A percentile compares a stretch with the other conserved stretches of the same genome.
Evolutionary conservation across 2,329 filamentous ascomycete genomes (phyloP).

Genomic region (Lomentospora prolificans): DNA sequence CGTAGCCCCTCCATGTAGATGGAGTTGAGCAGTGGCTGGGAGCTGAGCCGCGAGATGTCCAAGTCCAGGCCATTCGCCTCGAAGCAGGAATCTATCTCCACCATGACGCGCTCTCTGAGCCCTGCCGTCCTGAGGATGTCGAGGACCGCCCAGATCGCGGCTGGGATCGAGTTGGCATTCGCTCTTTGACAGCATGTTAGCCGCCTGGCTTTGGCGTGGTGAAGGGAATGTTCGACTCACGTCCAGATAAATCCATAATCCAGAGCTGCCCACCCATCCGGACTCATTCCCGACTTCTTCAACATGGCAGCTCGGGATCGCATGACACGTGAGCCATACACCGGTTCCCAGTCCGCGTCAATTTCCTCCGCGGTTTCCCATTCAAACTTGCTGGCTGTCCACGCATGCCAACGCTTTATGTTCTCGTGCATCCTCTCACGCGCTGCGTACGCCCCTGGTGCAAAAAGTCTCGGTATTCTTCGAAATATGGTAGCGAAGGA

Average conservation of each 20-base stretch:
- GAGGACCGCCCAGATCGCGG: slow-evolving; percentile 19
- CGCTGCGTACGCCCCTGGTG: slow-evolving; percentile 11
- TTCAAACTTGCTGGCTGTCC: slow-evolving; percentile 13
- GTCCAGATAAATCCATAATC: slow-evolving; percentile 10
- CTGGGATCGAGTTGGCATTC: slow-evolving; percentile 20
- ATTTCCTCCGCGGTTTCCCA: slow-evolving; percentile 9
- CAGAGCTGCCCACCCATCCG: slow-evolving; percentile 11
- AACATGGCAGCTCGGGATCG: slow-evolving; percentile 10
- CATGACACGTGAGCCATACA: slow-evolving; percentile 16
- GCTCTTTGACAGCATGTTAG: slow-evolving; percentile 10
- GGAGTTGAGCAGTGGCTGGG: slow-evolving; percentile 18
- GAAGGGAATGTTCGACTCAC: slow-evolving; percentile 3
- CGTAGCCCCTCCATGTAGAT: slow-evolving; percentile 19
- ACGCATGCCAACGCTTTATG: slow-evolving; percentile 9
- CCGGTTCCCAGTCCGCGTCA: slow-evolving; percentile 19
- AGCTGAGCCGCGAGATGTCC: slow-evolving; percentile 14
- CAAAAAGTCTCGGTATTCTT: slow-evolving; percentile 16
- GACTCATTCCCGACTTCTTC: slow-evolving; percentile 14
- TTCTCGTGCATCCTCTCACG: slow-evolving; percentile 13
- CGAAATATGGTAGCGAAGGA: slow-evolving; percentile 13
- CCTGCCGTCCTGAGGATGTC: slow-evolving; percentile 16
- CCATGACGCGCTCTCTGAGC: slow-evolving; percentile 14
- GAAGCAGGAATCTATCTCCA: slow-evolving; percentile 13
- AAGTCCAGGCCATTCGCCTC: slow-evolving; percentile 10
- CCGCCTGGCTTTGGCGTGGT: not conserved